Evolutionary conservation across 345 rosid species (phyloP).

Genomic region (Gossypium anomalum): DNA sequence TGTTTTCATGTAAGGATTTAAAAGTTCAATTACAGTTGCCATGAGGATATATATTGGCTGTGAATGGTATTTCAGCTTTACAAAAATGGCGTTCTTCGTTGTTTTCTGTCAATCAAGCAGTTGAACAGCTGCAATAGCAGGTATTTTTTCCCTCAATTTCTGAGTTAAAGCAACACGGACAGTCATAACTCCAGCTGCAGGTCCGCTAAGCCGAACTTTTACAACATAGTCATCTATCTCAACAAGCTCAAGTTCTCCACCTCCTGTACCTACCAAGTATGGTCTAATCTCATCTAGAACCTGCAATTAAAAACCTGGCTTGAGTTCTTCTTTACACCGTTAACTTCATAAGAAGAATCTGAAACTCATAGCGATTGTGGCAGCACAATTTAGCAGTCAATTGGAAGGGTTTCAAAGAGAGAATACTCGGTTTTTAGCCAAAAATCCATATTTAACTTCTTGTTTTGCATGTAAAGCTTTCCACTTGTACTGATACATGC

Average conservation of each 20-base stretch:
- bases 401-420: not conserved
- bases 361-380: not conserved
- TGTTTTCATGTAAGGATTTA: constrained; percentile 4
- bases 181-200: constrained; percentile 89
- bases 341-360: not conserved
- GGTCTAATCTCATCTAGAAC: constrained; percentile 85
- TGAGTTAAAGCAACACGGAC: constrained; percentile 90
- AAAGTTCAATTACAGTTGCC: not conserved
- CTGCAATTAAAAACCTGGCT: constrained; percentile 29
- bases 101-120: constrained; percentile 49
- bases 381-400: not conserved
- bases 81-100: constrained; percentile 7
- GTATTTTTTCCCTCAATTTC: constrained; percentile 80
- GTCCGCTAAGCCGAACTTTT: constrained; percentile 70
- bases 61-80: constrained; percentile 4
- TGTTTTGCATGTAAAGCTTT: not conserved
- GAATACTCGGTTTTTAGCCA: not conserved
- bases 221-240: constrained; percentile 63
- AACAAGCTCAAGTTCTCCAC: constrained; percentile 74
- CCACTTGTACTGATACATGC: not conserved
- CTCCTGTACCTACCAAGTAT: constrained; percentile 83
- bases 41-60: not conserved
- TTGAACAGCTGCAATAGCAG: constrained; percentile 75
- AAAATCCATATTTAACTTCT: not conserved
- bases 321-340: not conserved